These are phyloP conservation scores for Suillus sp. DNA, from an alignment of 768 basidiomycete species.

Conservation along the genomic window DNA sequence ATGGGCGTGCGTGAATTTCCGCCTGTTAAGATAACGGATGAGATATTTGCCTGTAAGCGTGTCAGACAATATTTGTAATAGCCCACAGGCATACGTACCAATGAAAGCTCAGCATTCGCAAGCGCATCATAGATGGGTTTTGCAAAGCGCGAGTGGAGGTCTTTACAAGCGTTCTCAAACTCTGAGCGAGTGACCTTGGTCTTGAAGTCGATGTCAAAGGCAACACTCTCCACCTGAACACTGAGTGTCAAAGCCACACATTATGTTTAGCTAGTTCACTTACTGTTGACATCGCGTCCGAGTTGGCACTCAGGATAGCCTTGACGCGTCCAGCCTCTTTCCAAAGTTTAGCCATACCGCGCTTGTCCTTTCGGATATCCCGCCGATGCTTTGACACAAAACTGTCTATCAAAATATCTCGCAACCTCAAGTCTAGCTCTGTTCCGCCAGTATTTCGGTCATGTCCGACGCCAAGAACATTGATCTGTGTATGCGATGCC, in stretches of 20 bases:
- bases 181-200: constrained; percentile 71
- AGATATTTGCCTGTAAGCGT: constrained; percentile 66
- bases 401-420: constrained; percentile 74
- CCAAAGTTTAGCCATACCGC: constrained; percentile 91
- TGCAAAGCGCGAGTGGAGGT: constrained; percentile 62
- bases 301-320: constrained; percentile 90
- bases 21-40: constrained; percentile 91
- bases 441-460: constrained; percentile 77
- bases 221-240: constrained; percentile 78
- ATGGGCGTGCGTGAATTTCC: constrained; percentile 90
- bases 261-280: constrained; percentile 28
- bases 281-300: constrained; percentile 73
- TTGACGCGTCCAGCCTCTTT: constrained; percentile 94
- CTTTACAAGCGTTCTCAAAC: constrained; percentile 77
- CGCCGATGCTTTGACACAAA: constrained; percentile 74
- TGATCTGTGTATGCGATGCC: constrained; percentile 64
- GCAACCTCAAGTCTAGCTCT: constrained; percentile 81
- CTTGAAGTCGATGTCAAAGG: constrained; percentile 90
- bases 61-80: not conserved
- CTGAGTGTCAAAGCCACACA: constrained; percentile 9
- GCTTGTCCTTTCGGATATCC: constrained; percentile 71
- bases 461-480: constrained; percentile 80
- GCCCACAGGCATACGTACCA: constrained; percentile 42
- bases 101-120: constrained; percentile 59
- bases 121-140: constrained; percentile 79